phyloP scores from a whole-genome alignment of 805 yeast species.

The Blastobotrys parvus region DNA sequence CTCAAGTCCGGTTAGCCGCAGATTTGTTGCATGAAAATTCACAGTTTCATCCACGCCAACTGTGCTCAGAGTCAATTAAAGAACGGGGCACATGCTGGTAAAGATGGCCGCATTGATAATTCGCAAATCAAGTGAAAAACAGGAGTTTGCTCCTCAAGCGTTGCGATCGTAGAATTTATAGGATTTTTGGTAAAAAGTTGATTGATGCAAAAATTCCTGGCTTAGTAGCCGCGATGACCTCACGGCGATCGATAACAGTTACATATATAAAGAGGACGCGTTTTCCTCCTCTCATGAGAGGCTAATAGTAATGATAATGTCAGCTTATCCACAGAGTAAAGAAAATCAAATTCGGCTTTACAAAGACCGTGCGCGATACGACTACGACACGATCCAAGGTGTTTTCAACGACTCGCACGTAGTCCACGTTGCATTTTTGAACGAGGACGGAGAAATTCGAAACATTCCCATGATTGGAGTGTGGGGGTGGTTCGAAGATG shows the following conservation, averaged over 20 bases:
- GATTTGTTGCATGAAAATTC: background rate
- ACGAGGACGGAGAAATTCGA: background rate
- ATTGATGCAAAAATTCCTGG: background rate
- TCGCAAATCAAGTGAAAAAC: background rate
- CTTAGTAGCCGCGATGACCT: background rate
- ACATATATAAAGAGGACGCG: background rate
- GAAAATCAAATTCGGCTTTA: background rate
- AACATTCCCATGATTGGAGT: background rate
- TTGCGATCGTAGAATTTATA: background rate
- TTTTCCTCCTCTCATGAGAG: background rate
- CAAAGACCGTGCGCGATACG: background rate
- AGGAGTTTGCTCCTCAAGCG: background rate
- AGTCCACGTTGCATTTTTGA: background rate
- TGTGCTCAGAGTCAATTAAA: background rate
- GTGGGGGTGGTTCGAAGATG: background rate
- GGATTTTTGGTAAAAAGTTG: background rate
- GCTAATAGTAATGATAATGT: background rate
- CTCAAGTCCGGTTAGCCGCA: background rate
- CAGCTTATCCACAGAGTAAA: background rate
- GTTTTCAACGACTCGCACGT: background rate
- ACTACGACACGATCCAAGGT: background rate
- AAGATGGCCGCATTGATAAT: background rate
- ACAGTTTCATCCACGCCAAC: background rate
- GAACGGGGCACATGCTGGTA: background rate
- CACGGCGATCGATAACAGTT: background rate